These are phyloP conservation scores for Stramenopiles sp. DNA, from an alignment of 352 stramenopile genomes.

Conservation along the genomic window DNA sequence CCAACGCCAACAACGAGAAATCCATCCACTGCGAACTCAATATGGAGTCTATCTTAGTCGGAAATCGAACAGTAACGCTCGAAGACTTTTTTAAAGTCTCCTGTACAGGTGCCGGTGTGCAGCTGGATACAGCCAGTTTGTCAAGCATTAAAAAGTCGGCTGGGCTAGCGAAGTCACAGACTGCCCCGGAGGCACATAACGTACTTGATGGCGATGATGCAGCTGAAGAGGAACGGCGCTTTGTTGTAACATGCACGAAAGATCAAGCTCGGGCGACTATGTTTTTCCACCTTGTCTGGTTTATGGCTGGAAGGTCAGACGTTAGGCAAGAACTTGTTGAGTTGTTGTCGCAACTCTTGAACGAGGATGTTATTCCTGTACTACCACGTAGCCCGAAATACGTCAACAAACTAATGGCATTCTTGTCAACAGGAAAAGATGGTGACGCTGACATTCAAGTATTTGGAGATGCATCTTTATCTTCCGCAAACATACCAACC, in stretches of 20 bases:
- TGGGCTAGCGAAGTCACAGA: neutral
- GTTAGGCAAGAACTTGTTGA: conserved; percentile 9
- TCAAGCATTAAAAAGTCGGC: neutral
- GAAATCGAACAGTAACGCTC: conserved; percentile 20
- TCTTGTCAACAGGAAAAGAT: conserved; percentile 2
- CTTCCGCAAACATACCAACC: neutral
- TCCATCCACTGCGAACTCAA: too few species aligned
- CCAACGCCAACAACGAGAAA: too few species aligned
- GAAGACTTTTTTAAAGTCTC: conserved; percentile 19
- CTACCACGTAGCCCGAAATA: neutral
- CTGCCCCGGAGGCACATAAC: conserved; percentile 13
- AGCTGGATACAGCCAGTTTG: conserved; percentile 13
- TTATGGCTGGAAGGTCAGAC: conserved; percentile 15
- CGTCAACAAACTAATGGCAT: neutral
- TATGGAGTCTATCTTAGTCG: conserved; percentile 6
- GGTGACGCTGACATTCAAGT: neutral
- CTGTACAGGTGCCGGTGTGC: neutral
- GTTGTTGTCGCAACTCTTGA: conserved; percentile 10
- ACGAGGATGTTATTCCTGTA: conserved; percentile 6
- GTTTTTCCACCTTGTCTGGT: conserved; percentile 14
- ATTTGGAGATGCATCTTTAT: conserved; percentile 3
- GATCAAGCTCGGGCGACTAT: conserved; percentile 13
- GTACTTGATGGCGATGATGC: conserved; percentile 16
- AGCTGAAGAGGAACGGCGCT: conserved; percentile 13
- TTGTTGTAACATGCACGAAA: conserved; percentile 12